Evolutionary conservation across 768 basidiomycete species (phyloP).

Genomic region (Tulasnella calospora): DNA sequence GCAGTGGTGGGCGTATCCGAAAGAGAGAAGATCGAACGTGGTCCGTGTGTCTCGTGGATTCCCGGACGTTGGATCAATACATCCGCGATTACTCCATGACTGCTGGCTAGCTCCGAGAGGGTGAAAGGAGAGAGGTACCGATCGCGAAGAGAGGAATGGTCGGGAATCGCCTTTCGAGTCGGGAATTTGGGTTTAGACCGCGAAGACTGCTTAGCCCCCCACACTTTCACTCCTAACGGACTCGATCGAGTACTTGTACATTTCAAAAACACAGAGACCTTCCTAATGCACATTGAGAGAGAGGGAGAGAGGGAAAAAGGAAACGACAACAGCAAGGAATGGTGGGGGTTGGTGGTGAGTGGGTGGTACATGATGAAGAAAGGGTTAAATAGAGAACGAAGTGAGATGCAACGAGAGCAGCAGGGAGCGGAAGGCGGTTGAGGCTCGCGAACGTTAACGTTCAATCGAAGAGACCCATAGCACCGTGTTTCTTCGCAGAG

Average conservation of each 20-base stretch:
- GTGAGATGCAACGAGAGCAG: not conserved
- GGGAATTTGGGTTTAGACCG: not conserved
- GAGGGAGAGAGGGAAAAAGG: not conserved
- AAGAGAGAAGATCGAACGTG: not conserved
- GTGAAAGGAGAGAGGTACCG: not conserved
- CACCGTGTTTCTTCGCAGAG: conserved; percentile 18
- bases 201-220: not conserved
- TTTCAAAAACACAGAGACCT: not conserved
- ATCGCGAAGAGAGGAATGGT: not conserved
- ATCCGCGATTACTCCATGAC: not conserved
- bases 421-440: not conserved
- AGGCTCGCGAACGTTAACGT: not conserved
- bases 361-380: not conserved
- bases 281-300: not conserved
- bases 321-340: not conserved
- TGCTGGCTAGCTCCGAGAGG: not conserved
- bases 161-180: not conserved
- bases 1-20: not conserved
- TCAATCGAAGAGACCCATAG: conserved; percentile 26
- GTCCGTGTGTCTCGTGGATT: not conserved
- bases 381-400: conserved; percentile 9
- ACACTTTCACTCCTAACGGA: not conserved
- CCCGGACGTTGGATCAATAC: not conserved
- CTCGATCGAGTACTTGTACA: not conserved
- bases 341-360: not conserved